Evolutionary conservation across 257 asterid species (phyloP).

Genomic region (Penstemon eatonii): DNA sequence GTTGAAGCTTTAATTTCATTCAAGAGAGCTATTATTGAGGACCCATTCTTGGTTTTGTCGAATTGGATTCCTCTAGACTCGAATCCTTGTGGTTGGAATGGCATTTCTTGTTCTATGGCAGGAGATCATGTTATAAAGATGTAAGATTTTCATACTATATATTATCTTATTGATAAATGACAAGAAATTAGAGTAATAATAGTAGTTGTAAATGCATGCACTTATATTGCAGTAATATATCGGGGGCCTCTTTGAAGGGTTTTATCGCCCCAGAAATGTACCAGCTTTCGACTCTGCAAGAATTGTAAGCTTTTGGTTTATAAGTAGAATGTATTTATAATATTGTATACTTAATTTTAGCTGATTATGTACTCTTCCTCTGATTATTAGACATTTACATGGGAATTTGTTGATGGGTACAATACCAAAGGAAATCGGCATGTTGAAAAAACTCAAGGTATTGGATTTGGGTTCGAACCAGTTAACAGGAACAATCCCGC

Average conservation of each 20-base stretch:
- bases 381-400: conserved; percentile 59
- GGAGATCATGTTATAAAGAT: conserved; percentile 73
- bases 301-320: conserved; percentile 55
- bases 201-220: too few relatives aligned
- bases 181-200: too few relatives aligned
- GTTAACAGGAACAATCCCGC: conserved; percentile 77
- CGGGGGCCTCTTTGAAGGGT: conserved; percentile 72
- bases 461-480: conserved; percentile 79
- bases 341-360: neutral
- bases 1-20: conserved; percentile 71
- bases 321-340: neutral
- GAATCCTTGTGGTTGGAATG: conserved; percentile 81
- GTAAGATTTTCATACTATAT: conserved; percentile 43
- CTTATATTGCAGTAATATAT: conserved; percentile 58
- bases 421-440: conserved; percentile 74
- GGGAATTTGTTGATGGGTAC: conserved; percentile 70
- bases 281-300: conserved; percentile 61
- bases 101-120: conserved; percentile 65
- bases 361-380: conserved; percentile 24
- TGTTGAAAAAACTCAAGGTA: conserved; percentile 65
- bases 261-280: conserved; percentile 70
- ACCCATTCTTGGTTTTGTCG: conserved; percentile 61
- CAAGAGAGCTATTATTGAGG: conserved; percentile 81
- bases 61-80: conserved; percentile 73
- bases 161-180: too few relatives aligned